A percentile compares a stretch with the other conserved stretches of the same genome.
Evolutionary conservation across 805 yeast species (phyloP).

Genomic region (Candida coleopterorum): DNA sequence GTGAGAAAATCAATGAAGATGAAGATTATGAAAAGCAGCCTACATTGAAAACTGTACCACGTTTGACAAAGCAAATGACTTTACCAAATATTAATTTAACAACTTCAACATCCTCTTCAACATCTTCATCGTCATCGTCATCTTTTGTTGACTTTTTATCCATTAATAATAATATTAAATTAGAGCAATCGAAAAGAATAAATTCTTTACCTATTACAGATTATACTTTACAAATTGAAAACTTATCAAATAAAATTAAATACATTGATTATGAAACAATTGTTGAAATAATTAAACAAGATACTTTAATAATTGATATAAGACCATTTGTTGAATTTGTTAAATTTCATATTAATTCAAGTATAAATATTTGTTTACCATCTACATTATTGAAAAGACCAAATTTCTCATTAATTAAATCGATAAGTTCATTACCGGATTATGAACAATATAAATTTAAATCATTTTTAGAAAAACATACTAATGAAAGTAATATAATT

Average conservation of each 20-base stretch:
- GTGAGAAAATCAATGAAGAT: not conserved
- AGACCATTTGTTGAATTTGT: conserved; percentile 76
- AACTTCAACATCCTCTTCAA: not conserved
- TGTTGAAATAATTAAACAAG: not conserved
- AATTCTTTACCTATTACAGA: conserved; percentile 17
- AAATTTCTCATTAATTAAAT: conserved; percentile 60
- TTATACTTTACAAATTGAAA: conserved; percentile 18
- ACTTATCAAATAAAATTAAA: conserved; percentile 18
- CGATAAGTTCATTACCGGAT: conserved; percentile 55
- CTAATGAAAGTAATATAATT: conserved; percentile 3
- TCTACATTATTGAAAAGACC: conserved; percentile 80
- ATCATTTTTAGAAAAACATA: conserved; percentile 21
- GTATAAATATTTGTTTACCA: conserved; percentile 81
- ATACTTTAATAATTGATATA: conserved; percentile 58
- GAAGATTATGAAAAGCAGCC: not conserved
- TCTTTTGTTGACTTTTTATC: conserved; percentile 3
- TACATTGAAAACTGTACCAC: not conserved
- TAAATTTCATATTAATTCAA: conserved; percentile 48
- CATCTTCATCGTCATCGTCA: conserved; percentile 2
- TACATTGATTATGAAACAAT: conserved; percentile 9
- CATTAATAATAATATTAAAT: conserved; percentile 6
- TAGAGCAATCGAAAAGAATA: conserved; percentile 20
- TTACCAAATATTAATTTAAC: not conserved
- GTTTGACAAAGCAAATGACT: not conserved
- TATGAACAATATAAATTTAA: conserved; percentile 44